A percentile compares a stretch with the other conserved stretches of the same genome.
Conservation (phyloP, 805 yeast genomes). For the Sugiyamaella floridensis region DNA sequence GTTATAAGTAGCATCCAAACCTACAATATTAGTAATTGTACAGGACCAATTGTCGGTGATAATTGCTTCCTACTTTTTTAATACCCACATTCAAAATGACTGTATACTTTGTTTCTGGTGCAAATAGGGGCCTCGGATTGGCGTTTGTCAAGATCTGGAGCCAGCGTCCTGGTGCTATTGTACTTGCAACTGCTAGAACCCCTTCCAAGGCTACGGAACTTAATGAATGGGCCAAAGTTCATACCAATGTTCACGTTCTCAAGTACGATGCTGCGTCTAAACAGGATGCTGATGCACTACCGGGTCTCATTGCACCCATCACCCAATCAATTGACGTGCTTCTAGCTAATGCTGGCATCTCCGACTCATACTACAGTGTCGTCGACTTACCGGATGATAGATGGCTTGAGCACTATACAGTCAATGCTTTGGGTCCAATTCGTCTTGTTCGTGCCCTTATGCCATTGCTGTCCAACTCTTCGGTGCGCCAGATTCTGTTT, state of each 20-base stretch:
- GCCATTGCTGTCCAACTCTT: conserved; percentile 21
- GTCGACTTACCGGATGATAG: conserved; percentile 2
- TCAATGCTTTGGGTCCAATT: conserved; percentile 26
- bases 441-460: conserved; percentile 17
- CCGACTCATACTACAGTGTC: conserved; percentile 1
- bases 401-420: conserved; percentile 18
- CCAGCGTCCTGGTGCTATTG: conserved; percentile 19
- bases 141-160: conserved; percentile 29
- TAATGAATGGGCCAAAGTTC: conserved; percentile 7
- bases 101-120: conserved; percentile 31
- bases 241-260: conserved; percentile 22
- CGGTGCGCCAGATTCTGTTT: conserved; percentile 25
- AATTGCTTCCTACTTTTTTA: not conserved
- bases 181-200: conserved; percentile 24
- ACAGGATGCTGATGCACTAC: not conserved
- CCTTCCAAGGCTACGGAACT: conserved; percentile 15
- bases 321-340: conserved; percentile 23
- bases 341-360: conserved; percentile 27
- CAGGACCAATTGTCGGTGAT: too few relatives aligned
- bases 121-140: conserved; percentile 32
- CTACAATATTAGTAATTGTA: too few relatives aligned
- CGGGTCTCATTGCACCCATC: conserved; percentile 3
- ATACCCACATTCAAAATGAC: conserved; percentile 18
- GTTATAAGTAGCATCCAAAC: not conserved
- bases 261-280: conserved; percentile 18